Percentiles rank a stretch among this genome's conserved stretches.
Conservation (phyloP, 257 asterid genomes). For the Forsythia viridissima region DNA sequence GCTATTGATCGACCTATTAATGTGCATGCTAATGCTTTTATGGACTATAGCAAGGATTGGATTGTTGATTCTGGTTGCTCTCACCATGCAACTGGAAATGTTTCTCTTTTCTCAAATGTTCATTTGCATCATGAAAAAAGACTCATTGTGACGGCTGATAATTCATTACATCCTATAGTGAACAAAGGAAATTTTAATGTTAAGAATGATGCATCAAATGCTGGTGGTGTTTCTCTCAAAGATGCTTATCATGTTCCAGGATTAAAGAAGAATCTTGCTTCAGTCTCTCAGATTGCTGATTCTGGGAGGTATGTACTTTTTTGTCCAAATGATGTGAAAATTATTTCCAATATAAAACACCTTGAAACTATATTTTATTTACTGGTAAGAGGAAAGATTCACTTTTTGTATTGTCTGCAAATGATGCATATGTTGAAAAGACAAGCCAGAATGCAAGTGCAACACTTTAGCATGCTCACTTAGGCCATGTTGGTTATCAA, state of each 20-base stretch:
- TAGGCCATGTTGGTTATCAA: slow-evolving; percentile 31
- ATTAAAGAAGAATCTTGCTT: too few species aligned
- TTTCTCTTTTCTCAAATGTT: background rate
- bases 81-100: slow-evolving; percentile 25
- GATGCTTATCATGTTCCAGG: slow-evolving; percentile 27
- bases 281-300: too few species aligned
- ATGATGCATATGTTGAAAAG: slow-evolving; percentile 26
- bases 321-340: slow-evolving; percentile 14
- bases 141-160: slow-evolving; percentile 16
- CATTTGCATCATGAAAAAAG: background rate
- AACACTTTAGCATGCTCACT: slow-evolving; percentile 33
- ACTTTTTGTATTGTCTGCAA: slow-evolving; percentile 16
- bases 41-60: background rate
- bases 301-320: too few species aligned
- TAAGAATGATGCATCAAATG: background rate
- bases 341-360: slow-evolving; percentile 12
- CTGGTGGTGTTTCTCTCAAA: slow-evolving; percentile 1
- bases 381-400: slow-evolving; percentile 21
- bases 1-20: background rate
- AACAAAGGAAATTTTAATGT: slow-evolving; percentile 9
- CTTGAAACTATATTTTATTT: slow-evolving; percentile 11
- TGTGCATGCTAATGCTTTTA: background rate
- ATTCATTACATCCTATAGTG: slow-evolving; percentile 15
- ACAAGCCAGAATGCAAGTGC: slow-evolving; percentile 11
- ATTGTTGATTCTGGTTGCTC: slow-evolving; percentile 29